Conservation (phyloP, 2,329 filamentous ascomycete species). For the Neofusicoccum parvum region DNA sequence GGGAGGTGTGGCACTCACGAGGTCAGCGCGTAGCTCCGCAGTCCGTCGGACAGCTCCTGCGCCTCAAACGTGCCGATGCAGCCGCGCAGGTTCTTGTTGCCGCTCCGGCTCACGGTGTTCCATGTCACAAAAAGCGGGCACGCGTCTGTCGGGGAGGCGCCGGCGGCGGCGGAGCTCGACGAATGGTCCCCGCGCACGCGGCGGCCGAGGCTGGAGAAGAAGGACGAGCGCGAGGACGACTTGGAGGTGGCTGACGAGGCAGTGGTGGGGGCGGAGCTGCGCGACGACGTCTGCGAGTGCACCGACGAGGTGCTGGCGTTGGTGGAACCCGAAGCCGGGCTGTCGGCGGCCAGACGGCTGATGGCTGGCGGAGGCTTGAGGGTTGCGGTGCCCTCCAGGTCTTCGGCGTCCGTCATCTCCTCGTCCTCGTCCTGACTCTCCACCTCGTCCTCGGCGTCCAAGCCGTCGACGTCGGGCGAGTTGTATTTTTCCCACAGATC, state of each 20-base stretch:
- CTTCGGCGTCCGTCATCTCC: slow-evolving; percentile 30
- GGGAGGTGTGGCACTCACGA: slow-evolving; percentile 54
- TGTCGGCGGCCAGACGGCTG: slow-evolving; percentile 46
- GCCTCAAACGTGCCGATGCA: slow-evolving; percentile 95
- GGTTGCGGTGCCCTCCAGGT: slow-evolving; percentile 25
- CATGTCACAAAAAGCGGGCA: slow-evolving; percentile 92
- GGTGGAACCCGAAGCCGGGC: slow-evolving; percentile 49
- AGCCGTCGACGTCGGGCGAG: slow-evolving; percentile 25
- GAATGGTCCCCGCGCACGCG: slow-evolving; percentile 28
- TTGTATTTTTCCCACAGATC: slow-evolving; percentile 64
- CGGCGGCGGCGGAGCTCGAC: slow-evolving; percentile 39
- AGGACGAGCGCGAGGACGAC: slow-evolving; percentile 31
- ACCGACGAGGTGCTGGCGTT: slow-evolving; percentile 49
- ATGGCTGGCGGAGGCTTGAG: slow-evolving; percentile 45
- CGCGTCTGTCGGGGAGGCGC: slow-evolving; percentile 41
- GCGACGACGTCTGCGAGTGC: slow-evolving; percentile 5
- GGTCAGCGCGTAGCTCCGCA: slow-evolving; percentile 80
- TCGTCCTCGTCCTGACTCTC: slow-evolving; percentile 37
- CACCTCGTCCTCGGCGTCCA: slow-evolving; percentile 34
- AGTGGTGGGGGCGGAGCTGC: slow-evolving; percentile 40
- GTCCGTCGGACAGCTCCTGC: slow-evolving; percentile 70
- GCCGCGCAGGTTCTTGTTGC: slow-evolving; percentile 73
- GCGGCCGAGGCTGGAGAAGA: slow-evolving; percentile 37
- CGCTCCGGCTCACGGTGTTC: slow-evolving; percentile 70
- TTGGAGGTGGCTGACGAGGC: slow-evolving; percentile 51